Evolutionary conservation across 768 basidiomycete species (phyloP), one percentile per base, ranked within the genome.

Genomic region (Suillus clintonianus): DNA sequence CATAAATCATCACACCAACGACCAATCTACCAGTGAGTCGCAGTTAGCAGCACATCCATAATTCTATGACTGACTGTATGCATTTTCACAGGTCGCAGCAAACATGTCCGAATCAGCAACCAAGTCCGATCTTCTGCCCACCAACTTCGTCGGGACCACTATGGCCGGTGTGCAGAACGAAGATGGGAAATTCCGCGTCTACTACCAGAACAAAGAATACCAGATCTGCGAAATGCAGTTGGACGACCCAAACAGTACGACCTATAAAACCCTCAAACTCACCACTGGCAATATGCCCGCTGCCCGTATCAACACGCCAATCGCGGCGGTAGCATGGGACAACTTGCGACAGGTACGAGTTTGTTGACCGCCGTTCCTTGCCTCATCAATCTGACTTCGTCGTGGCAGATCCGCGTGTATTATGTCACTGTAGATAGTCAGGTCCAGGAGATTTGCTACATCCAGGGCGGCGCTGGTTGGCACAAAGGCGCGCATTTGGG

Each of bases 131-230:
- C n/a, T 55, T 36, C 54, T 55, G 54, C 54, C 54, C 7, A 55
- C 34, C 34, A n/a, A 36, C 54, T 37, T 55, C n/a, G 32, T 54
- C 11, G 53, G 53, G 5, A 54, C 53, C 19, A 36, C n/a, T 13
- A 55, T 55, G 54, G n/a, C 54, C 54, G 53, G 54, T 7, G 54
- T 36, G 13, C 54, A 55, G 54, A 36, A 22, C 8, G 54, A 55
- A 13, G 34, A 36, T n/a, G 54, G 34, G 13, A 22, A 37, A 55
- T 36, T 55, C 14, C 54, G 34, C n/a, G 14, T 36, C 14, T 36
- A 36, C 34, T 55, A 22, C 19, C 34, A 55, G 13, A 8, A 22
- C 34, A 55, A 55, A 22, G 54, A 37, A 13, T 55, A 55, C 34
- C n/a, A 55, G 14, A n/a, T 34, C 51, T 55, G n/a, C 14, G 34